Evolutionary conservation across 2,329 filamentous ascomycete species (phyloP).

Genomic region (Aspergillus bombycis): DNA sequence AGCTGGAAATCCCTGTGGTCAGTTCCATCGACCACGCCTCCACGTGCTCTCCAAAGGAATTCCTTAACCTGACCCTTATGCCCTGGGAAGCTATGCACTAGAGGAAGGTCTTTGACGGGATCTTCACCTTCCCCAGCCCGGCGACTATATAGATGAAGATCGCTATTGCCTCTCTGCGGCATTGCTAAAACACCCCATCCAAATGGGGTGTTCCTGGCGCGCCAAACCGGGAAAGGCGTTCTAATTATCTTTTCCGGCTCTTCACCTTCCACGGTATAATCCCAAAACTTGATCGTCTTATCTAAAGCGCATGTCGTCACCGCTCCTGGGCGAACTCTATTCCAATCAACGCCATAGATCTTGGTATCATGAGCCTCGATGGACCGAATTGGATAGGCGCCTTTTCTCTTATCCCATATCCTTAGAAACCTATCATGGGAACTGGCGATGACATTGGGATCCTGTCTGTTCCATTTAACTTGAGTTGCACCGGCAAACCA

Average conservation of each 20-base stretch:
- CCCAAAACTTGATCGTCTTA: conserved; percentile 92
- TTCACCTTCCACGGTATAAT: conserved; percentile 67
- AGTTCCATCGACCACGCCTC: conserved; percentile 66
- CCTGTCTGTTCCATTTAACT: conserved; percentile 90
- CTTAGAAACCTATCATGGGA: conserved; percentile 86
- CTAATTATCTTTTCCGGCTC: conserved; percentile 75
- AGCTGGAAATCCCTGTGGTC: conserved; percentile 90
- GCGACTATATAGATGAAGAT: conserved; percentile 82
- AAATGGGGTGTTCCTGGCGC: conserved; percentile 88
- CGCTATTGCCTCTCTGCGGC: conserved; percentile 85
- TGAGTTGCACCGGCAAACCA: conserved; percentile 94
- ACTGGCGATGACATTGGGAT: conserved; percentile 84
- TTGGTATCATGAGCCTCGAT: conserved; percentile 89
- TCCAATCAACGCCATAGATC: conserved; percentile 96
- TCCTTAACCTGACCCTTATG: conserved; percentile 76
- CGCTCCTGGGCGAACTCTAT: conserved; percentile 70
- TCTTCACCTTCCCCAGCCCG: conserved; percentile 47
- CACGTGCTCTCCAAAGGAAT: conserved; percentile 84
- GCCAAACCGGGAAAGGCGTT: conserved; percentile 86
- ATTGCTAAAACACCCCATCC: conserved; percentile 84
- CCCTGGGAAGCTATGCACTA: conserved; percentile 57
- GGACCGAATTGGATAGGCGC: conserved; percentile 75
- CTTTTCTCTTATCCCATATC: conserved; percentile 86
- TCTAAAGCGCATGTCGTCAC: conserved; percentile 89
- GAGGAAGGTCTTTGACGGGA: conserved; percentile 39